Evolutionary conservation across 176 grass and related monocot species (phyloP).

Genomic region (Oryza glumipatula): DNA sequence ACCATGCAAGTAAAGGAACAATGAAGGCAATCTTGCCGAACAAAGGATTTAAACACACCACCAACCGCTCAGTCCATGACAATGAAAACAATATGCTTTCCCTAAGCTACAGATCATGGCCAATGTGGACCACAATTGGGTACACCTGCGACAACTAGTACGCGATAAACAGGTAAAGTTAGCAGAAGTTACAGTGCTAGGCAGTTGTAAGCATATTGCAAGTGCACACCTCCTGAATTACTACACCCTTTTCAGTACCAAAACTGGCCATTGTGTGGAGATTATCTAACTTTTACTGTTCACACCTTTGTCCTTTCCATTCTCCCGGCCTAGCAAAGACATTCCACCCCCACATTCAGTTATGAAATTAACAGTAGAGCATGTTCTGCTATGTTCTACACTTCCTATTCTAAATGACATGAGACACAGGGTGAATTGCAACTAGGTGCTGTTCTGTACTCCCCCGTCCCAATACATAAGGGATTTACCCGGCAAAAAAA

Average conservation of each 20-base stretch:
- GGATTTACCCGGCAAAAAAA: no score
- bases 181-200: conserved; percentile 5
- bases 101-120: conserved; percentile 12
- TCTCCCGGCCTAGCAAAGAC: neutral
- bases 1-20: conserved; percentile 34
- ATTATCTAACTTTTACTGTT: conserved; percentile 11
- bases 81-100: conserved; percentile 32
- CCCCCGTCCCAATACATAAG: no score
- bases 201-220: neutral
- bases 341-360: neutral
- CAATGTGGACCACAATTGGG: conserved; percentile 32
- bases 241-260: conserved; percentile 2
- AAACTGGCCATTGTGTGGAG: neutral
- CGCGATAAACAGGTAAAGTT: neutral
- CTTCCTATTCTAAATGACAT: neutral
- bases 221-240: conserved; percentile 15
- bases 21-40: conserved; percentile 8
- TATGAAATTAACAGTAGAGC: neutral
- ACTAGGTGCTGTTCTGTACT: neutral
- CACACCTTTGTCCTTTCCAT: neutral
- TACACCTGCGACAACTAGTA: neutral
- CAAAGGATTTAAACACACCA: neutral
- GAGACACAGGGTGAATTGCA: neutral
- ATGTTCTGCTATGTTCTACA: neutral
- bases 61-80: conserved; percentile 22